phyloP scores from a whole-genome alignment of 345 rosid species.

The Excoecaria cochinchinensis region DNA sequence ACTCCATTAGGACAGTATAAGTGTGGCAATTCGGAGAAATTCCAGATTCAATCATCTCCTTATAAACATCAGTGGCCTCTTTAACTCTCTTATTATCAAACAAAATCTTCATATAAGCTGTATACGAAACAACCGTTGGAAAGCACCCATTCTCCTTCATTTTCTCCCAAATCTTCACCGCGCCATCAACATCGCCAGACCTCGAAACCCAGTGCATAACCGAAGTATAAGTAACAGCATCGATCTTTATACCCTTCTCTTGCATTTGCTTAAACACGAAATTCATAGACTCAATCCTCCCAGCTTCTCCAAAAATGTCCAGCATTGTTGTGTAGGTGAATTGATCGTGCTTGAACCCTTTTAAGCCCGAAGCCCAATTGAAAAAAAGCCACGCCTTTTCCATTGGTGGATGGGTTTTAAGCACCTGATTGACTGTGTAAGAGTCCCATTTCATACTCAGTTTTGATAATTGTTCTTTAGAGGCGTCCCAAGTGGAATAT shows the following conservation, averaged over 20 bases:
- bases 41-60: constrained; percentile 63
- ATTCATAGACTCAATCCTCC: constrained; percentile 65
- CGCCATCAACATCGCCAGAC: constrained; percentile 63
- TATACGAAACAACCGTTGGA: constrained; percentile 74
- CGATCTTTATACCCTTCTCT: constrained; percentile 56
- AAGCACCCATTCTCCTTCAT: constrained; percentile 52
- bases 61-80: constrained; percentile 64
- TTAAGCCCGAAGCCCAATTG: constrained; percentile 59
- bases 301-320: constrained; percentile 89
- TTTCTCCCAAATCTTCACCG: constrained; percentile 63
- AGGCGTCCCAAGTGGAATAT: constrained; percentile 74
- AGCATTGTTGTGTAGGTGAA: constrained; percentile 93
- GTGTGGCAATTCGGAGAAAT: constrained; percentile 72
- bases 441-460: constrained; percentile 74
- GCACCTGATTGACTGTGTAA: constrained; percentile 63
- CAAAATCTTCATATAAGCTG: constrained; percentile 79
- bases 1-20: constrained; percentile 80
- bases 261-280: constrained; percentile 60
- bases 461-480: constrained; percentile 46
- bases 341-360: constrained; percentile 75
- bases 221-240: constrained; percentile 74
- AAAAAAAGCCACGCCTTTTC: constrained; percentile 90
- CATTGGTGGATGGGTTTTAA: constrained; percentile 92
- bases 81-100: constrained; percentile 53
- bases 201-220: constrained; percentile 76